A percentile compares a stretch with the other conserved stretches of the same genome.
Conservation (phyloP, 768 basidiomycete species). For the Lactarius psammicola region DNA sequence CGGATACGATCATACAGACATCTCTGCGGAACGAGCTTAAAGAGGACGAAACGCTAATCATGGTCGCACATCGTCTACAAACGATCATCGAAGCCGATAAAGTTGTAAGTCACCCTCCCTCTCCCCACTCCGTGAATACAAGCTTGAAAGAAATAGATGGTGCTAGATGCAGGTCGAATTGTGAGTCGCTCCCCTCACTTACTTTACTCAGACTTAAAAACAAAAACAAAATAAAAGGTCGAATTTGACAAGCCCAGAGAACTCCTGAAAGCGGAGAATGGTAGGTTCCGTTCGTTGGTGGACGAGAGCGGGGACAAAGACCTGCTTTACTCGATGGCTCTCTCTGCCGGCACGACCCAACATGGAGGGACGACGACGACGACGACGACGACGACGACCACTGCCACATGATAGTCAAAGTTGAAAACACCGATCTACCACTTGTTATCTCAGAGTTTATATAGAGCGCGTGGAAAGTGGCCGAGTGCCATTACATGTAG, state of each 20-base stretch:
- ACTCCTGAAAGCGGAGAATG: constrained; percentile 40
- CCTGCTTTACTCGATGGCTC: constrained; percentile 35
- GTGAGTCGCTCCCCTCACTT: constrained; percentile 32
- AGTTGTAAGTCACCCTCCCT: constrained; percentile 39
- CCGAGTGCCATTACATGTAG: too few relatives aligned
- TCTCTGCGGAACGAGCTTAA: constrained; percentile 49
- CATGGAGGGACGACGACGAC: too few relatives aligned
- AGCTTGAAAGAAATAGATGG: constrained; percentile 35
- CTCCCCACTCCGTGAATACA: neutral
- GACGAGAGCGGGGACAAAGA: constrained; percentile 43
- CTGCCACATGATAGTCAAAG: too few relatives aligned
- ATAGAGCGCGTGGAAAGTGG: too few relatives aligned
- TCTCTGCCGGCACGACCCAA: too few relatives aligned
- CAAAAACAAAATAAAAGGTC: constrained; percentile 29
- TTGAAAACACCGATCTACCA: too few relatives aligned
- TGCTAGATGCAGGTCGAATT: constrained; percentile 43
- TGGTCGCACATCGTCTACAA: constrained; percentile 59
- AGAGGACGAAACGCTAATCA: constrained; percentile 49
- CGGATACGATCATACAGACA: constrained; percentile 55
- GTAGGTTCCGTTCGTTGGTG: constrained; percentile 39
- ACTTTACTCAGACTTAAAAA: neutral
- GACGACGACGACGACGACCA: too few relatives aligned
- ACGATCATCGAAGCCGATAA: constrained; percentile 64
- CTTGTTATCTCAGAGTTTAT: too few relatives aligned
- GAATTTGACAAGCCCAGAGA: constrained; percentile 49